Evolutionary conservation across 139 green algal genomes (phyloP).

Genomic region (Coccomyxa sp.): DNA sequence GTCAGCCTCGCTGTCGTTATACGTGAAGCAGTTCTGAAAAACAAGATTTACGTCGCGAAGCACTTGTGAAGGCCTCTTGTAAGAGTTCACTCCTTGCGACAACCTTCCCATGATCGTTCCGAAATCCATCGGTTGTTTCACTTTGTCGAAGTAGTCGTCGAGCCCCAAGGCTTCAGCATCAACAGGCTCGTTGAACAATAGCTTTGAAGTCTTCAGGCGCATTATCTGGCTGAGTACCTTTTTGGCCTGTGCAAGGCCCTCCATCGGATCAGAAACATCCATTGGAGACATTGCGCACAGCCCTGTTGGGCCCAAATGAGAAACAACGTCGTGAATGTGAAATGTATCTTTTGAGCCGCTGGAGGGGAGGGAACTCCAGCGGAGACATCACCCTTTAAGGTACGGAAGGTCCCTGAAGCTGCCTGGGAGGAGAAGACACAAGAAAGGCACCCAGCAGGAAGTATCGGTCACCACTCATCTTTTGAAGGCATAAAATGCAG

Average conservation of each 20-base stretch:
- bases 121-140: constrained; percentile 47
- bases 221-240: constrained; percentile 27
- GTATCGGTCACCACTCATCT: no score
- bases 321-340: neutral
- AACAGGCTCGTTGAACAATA: constrained; percentile 55
- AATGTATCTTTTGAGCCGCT: neutral
- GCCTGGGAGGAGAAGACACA: no score
- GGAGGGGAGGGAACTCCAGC: neutral
- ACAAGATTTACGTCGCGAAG: constrained; percentile 42
- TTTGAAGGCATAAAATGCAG: no score
- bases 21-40: constrained; percentile 59
- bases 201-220: constrained; percentile 16
- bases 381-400: no score
- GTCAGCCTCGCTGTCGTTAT: constrained; percentile 45
- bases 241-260: constrained; percentile 8
- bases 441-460: no score
- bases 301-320: neutral
- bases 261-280: neutral
- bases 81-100: constrained; percentile 15
- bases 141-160: constrained; percentile 63
- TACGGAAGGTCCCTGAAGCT: no score
- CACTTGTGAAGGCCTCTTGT: constrained; percentile 18
- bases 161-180: constrained; percentile 39
- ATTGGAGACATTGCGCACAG: neutral
- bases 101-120: constrained; percentile 36